These are phyloP conservation scores for Deuterostichococcus epilithicus DNA, from an alignment of 139 green algal species.

Conservation along the genomic window DNA sequence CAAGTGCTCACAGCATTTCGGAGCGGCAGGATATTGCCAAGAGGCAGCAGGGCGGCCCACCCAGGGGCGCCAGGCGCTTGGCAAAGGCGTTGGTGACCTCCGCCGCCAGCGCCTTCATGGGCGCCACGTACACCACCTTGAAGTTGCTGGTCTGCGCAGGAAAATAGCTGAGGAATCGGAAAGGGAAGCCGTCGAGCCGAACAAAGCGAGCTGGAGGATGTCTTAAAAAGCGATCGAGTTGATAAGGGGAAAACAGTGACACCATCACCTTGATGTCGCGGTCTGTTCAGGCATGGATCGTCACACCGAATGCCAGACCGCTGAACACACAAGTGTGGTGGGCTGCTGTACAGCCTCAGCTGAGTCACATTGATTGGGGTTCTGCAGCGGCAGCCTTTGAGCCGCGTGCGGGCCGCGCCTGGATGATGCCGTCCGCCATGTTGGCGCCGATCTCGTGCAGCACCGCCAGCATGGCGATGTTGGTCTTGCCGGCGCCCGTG, in stretches of 20 bases:
- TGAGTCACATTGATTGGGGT: no score
- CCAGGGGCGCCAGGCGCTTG: slow-evolving; percentile 75
- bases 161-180: neutral
- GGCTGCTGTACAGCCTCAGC: no score
- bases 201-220: no score
- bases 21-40: neutral
- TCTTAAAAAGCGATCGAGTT: no score
- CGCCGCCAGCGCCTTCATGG: slow-evolving; percentile 96
- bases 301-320: no score
- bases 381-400: no score
- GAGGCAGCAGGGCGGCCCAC: slow-evolving; percentile 42
- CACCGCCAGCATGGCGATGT: slow-evolving; percentile 98
- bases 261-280: no score
- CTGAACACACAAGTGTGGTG: no score
- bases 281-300: no score
- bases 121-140: slow-evolving; percentile 96
- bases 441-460: slow-evolving; percentile 80
- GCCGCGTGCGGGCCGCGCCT: no score
- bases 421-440: slow-evolving; percentile 70
- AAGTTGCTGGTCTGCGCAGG: slow-evolving; percentile 44
- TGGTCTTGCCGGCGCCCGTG: slow-evolving; percentile 95
- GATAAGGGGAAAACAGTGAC: no score
- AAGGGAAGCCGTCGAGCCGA: slow-evolving; percentile 46
- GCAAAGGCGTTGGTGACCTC: slow-evolving; percentile 85
- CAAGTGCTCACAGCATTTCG: neutral